A percentile compares a stretch with the other conserved stretches of the same genome.
Evolutionary conservation across 176 grass and related monocot species (phyloP).

Genomic region (Guadua angustifolia): DNA sequence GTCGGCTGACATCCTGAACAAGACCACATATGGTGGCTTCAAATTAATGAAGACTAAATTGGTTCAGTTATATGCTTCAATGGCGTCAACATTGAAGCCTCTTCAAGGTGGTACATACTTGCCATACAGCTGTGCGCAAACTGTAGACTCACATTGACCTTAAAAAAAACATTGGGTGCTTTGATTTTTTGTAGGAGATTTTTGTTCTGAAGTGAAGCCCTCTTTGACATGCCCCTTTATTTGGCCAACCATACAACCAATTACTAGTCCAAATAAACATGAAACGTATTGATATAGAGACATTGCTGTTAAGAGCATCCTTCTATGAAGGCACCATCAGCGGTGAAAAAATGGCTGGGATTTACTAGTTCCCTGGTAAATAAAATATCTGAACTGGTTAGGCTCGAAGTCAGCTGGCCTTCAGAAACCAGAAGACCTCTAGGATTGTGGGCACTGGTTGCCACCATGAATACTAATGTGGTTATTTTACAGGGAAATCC

Average conservation of each 20-base stretch:
- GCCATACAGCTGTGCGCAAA: background rate
- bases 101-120: conserved; percentile 80
- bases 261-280: background rate
- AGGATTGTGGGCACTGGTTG: background rate
- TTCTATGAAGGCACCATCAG: background rate
- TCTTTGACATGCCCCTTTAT: conserved; percentile 11
- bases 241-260: conserved; percentile 16
- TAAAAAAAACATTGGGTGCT: background rate
- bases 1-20: conserved; percentile 78
- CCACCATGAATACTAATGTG: conserved; percentile 18
- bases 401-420: background rate
- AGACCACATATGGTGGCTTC: conserved; percentile 77
- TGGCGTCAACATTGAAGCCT: conserved; percentile 72
- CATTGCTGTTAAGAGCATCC: background rate
- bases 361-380: conserved; percentile 2
- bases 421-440: background rate
- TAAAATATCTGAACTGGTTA: conserved; percentile 41
- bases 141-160: background rate
- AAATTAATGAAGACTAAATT: conserved; percentile 85
- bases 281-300: background rate
- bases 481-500: conserved; percentile 60
- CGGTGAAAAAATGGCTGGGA: background rate
- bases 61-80: conserved; percentile 85
- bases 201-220: conserved; percentile 9
- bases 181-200: background rate